Percentiles rank a stretch among this genome's conserved stretches.
Evolutionary conservation across 2,329 filamentous ascomycete species (phyloP).

Genomic region (Ascocoryne sarcoides): DNA sequence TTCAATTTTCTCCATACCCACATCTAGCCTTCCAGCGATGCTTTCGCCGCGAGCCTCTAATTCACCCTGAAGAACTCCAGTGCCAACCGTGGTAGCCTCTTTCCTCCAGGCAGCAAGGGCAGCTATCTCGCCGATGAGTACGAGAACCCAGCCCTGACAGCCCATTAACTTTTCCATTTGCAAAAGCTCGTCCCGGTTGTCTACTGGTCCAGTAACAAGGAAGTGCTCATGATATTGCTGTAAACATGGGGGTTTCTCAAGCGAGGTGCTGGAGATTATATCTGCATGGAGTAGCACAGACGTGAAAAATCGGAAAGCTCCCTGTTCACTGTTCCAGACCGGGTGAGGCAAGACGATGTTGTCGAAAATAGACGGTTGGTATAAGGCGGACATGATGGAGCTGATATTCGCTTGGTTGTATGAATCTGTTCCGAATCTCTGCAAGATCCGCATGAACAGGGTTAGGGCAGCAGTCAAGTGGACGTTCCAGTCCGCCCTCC

Average conservation of each 20-base stretch:
- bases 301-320: constrained; percentile 41
- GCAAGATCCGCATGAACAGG: background rate
- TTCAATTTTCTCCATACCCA: no score
- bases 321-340: constrained; percentile 35
- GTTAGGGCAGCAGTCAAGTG: background rate
- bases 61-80: no score
- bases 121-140: constrained; percentile 43
- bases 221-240: constrained; percentile 33
- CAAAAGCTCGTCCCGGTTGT: constrained; percentile 23
- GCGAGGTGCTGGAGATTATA: constrained; percentile 40
- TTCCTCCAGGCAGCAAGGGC: constrained; percentile 49
- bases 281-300: constrained; percentile 40
- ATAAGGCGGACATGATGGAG: no score
- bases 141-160: constrained; percentile 45
- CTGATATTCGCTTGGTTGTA: no score
- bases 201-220: constrained; percentile 25
- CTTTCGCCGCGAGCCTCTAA: no score
- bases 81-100: no score
- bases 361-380: no score
- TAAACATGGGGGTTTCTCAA: constrained; percentile 34
- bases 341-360: no score
- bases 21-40: constrained; percentile 33
- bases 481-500: background rate
- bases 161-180: constrained; percentile 44
- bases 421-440: no score